A percentile compares a stretch with the other conserved stretches of the same genome.
Conservation (phyloP, 2,329 filamentous ascomycete species). For the Microsporum ferrugineum region DNA sequence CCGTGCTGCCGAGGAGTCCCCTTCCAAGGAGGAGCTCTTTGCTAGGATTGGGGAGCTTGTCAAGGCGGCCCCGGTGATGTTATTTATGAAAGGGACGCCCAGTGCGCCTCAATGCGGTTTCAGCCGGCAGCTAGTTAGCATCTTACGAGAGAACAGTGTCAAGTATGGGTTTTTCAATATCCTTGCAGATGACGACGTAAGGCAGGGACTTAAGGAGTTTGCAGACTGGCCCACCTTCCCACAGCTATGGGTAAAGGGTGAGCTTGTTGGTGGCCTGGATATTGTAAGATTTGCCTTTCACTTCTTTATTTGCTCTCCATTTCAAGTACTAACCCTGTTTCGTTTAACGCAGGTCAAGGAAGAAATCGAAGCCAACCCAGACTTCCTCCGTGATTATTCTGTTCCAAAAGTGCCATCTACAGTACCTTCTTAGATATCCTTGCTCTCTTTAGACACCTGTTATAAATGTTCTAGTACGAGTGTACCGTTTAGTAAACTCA, state of each 20-base stretch:
- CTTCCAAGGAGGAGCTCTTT: slow-evolving; percentile 73
- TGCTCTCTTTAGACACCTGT: background rate
- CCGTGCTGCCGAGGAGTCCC: slow-evolving; percentile 20
- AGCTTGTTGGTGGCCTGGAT: slow-evolving; percentile 84
- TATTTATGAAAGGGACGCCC: slow-evolving; percentile 97
- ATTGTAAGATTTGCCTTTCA: slow-evolving; percentile 55
- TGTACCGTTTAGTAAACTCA: too few relatives aligned
- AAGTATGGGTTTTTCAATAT: slow-evolving; percentile 99
- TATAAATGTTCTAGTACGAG: background rate
- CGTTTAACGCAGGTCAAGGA: slow-evolving; percentile 63
- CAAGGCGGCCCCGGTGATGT: slow-evolving; percentile 92
- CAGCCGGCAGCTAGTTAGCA: slow-evolving; percentile 73
- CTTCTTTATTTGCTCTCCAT: slow-evolving; percentile 5
- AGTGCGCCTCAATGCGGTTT: slow-evolving; percentile 84
- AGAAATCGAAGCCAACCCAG: slow-evolving; percentile 69
- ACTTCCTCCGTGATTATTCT: slow-evolving; percentile 67
- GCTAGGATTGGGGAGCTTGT: slow-evolving; percentile 72
- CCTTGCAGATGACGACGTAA: slow-evolving; percentile 88
- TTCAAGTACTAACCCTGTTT: background rate
- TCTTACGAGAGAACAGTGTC: slow-evolving; percentile 78
- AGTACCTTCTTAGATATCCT: background rate
- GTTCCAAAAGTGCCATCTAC: slow-evolving; percentile 29
- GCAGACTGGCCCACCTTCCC: slow-evolving; percentile 99
- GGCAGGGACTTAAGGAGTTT: slow-evolving; percentile 90
- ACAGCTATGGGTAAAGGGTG: slow-evolving; percentile 82